Base-by-base conservation (phyloP, 768 basidiomycete genomes). In the Lactarius sp. region DNA sequence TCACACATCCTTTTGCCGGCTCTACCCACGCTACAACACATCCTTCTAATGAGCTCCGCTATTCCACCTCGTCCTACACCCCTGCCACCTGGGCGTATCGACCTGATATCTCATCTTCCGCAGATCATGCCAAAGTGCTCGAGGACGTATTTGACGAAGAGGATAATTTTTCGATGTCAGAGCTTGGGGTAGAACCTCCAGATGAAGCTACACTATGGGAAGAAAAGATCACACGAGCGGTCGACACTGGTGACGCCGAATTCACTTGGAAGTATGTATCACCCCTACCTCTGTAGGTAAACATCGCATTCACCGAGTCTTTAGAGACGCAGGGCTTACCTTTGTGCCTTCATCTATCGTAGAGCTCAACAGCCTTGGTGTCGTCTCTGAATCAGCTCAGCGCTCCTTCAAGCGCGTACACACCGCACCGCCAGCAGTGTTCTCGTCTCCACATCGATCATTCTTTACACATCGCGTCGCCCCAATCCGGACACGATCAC, bases 31-130 rank as follows among this genome's bases (percentile, higher is more conserved):
- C 61, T 2, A 62, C 51, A 27, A n/a, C 62, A 18, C 65, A 66
- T 34, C 65, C 56, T 42, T 63, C 61, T 16, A 47, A 64, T 10
- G 65, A 66, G 20, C 65, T 66, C 9, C 65, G 61, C 12, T 66
- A 63, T n/a, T 36, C 65, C 20, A 64, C 53, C 46, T 64, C 61
- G 0, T 66, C 65, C 12, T 60, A 56, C 9, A 34, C 49, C 8
- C 64, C 64, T 20, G 49, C 59, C n/a, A 56, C 59, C 10, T 65
- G 64, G 59, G 41, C 47, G 4, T 65, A 60, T 39, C 44, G 63
- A n/a, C 9, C 55, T 2, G 31, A 42, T 31, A 13, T 57, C n/a
- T 27, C 54, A 16, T 55, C 51, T 41, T 52, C 64, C 16, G 46
- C 20, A 10, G 61, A 63, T 31, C 34, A 16, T 37, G 37, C 61